Evolutionary conservation across 306 rosid genomes (phyloP), one percentile per base, ranked within the genome.

Genomic region (Canavalia gladiata): DNA sequence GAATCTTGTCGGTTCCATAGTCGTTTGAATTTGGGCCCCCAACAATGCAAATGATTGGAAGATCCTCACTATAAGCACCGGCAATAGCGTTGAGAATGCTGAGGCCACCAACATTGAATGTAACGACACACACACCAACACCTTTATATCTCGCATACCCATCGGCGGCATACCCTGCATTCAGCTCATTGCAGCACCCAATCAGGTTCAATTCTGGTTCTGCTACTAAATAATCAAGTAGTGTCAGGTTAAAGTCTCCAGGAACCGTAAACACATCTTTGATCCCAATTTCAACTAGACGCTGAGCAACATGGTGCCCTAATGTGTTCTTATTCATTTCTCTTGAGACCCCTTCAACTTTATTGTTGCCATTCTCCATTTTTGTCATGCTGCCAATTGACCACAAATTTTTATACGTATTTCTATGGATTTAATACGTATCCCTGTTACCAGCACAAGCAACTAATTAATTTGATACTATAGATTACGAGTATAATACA

Each of bases 111-210:
- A 76, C 81, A 25, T 6, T 34, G 50, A 67, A 76, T 3, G 81
- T 64, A 28, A 63, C 80, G 1, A 76, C 81, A 50, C 81, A 76
- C 1, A 64, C 73, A 51, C n/a, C 41, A 51, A 76, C 64, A 7
- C 81, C 81, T 63, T 50, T 76, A 41, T 0, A 71, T 80, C 84
- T 72, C 1, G 87, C 84, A 37, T 84, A 84, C 1, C 87, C 87
- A 73, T 83, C 87, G 10, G 80, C 68, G 6, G 76, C 83, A 55
- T 77, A 83, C 0, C 87, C 80, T 2, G 87, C 83, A 56, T 83
- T 83, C 1, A 83, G 50, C 56, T 83, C 83, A 46, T 83, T 78
- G 12, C 87, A 83, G 18, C 87, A 83, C 6, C 82, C 86, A 58
- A 83, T 31, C 3, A 77, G 60, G 66, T 72, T 83, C 6, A 77